Evolutionary conservation across 805 yeast species (phyloP).

Genomic region (Metschnikowia matae): DNA sequence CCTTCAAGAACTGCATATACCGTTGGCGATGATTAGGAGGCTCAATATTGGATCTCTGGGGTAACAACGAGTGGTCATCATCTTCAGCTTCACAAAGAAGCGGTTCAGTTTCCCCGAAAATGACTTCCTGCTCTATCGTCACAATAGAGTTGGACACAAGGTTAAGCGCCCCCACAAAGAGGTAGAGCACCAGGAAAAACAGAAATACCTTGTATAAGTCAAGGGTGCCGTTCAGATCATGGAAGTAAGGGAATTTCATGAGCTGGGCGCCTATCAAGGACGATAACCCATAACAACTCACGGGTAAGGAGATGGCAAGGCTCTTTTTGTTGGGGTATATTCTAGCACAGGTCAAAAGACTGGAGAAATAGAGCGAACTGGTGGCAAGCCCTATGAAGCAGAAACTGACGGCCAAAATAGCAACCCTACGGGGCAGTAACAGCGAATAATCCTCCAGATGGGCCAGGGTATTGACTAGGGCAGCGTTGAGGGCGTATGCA

Average conservation of each 20-base stretch:
- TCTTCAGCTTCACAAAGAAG: conserved; percentile 9
- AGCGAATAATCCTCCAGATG: not conserved
- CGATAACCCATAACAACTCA: conserved; percentile 81
- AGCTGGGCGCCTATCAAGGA: conserved; percentile 70
- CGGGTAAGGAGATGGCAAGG: conserved; percentile 82
- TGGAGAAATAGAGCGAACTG: conserved; percentile 65
- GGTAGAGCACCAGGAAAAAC: conserved; percentile 50
- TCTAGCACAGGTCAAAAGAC: conserved; percentile 77
- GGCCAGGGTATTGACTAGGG: conserved; percentile 17
- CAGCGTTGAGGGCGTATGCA: conserved; percentile 49
- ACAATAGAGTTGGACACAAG: conserved; percentile 65
- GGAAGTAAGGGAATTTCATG: conserved; percentile 41
- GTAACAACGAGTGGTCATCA: conserved; percentile 22
- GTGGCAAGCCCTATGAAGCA: conserved; percentile 67
- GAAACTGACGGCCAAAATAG: conserved; percentile 45
- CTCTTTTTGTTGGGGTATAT: conserved; percentile 76
- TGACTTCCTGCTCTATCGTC: conserved; percentile 49
- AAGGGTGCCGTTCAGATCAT: conserved; percentile 27
- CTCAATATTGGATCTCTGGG: conserved; percentile 32
- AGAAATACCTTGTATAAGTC: conserved; percentile 51
- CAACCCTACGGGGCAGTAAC: conserved; percentile 35
- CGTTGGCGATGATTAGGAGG: conserved; percentile 36
- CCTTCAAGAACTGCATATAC: conserved; percentile 41
- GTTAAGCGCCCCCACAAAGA: conserved; percentile 53
- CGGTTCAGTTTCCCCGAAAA: conserved; percentile 30